A percentile compares a stretch with the other conserved stretches of the same genome.
These are phyloP conservation scores for Geotrichum candidum DNA, from an alignment of 1,139 yeast genomes.

Conservation along the genomic window DNA sequence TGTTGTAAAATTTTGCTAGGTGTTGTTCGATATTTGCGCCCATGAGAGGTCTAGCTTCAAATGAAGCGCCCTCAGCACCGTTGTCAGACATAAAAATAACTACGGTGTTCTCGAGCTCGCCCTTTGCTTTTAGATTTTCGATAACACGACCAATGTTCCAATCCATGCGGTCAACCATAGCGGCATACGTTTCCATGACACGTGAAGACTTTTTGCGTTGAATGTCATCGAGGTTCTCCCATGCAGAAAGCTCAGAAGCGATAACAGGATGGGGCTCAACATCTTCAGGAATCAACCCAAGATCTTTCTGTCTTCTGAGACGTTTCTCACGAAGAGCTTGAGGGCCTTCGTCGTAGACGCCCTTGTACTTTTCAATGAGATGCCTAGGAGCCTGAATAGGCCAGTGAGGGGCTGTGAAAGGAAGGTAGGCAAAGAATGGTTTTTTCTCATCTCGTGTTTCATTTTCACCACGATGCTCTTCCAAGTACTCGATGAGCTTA, in stretches of 20 bases:
- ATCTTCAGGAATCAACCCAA: slow-evolving; percentile 44
- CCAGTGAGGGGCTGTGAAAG: slow-evolving; percentile 61
- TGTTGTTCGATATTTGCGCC: slow-evolving; percentile 30
- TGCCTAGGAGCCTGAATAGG: slow-evolving; percentile 53
- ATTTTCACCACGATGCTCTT: slow-evolving; percentile 19
- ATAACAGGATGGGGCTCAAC: slow-evolving; percentile 45
- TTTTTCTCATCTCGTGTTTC: slow-evolving; percentile 22
- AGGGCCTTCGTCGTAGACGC: slow-evolving; percentile 48
- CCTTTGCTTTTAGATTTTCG: slow-evolving; percentile 37
- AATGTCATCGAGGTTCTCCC: slow-evolving; percentile 42
- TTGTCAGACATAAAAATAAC: slow-evolving; percentile 55
- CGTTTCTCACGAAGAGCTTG: slow-evolving; percentile 40
- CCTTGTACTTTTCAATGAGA: slow-evolving; percentile 44
- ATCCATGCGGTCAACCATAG: slow-evolving; percentile 55
- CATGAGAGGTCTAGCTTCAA: slow-evolving; percentile 48
- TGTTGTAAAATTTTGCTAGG: slow-evolving; percentile 40
- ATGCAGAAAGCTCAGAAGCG: slow-evolving; percentile 38
- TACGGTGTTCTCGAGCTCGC: slow-evolving; percentile 48
- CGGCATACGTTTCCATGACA: slow-evolving; percentile 53
- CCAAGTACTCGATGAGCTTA: slow-evolving; percentile 39
- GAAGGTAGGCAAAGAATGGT: slow-evolving; percentile 49
- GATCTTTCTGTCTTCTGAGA: slow-evolving; percentile 38
- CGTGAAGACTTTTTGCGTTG: slow-evolving; percentile 36
- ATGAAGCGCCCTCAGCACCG: slow-evolving; percentile 55
- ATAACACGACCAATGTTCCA: slow-evolving; percentile 45